Conservation (phyloP, 2,329 filamentous ascomycete species). For the Ambrosiella xylebori region DNA sequence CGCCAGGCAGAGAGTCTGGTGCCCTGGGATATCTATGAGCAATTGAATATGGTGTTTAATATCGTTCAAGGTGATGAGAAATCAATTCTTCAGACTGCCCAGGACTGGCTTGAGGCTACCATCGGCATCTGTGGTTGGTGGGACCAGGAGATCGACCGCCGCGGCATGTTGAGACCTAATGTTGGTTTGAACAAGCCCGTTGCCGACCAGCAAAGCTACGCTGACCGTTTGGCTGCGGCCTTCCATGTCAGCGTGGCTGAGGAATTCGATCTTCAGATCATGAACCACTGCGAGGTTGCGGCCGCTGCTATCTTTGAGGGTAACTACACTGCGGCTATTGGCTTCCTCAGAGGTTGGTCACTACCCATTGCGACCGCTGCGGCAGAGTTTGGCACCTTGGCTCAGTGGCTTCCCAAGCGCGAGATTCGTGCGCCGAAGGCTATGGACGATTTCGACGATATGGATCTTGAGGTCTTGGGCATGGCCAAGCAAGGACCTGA, state of each 20-base stretch:
- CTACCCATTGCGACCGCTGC: conserved; percentile 61
- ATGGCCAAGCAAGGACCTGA: conserved; percentile 42
- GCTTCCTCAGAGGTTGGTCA: conserved; percentile 63
- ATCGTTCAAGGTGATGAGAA: conserved; percentile 60
- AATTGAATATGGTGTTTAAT: conserved; percentile 61
- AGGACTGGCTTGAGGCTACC: conserved; percentile 86
- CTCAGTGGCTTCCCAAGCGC: conserved; percentile 58
- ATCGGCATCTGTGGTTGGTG: conserved; percentile 79
- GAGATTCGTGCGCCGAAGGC: conserved; percentile 36
- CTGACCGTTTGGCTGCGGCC: conserved; percentile 52
- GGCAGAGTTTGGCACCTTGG: conserved; percentile 68
- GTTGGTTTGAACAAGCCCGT: conserved; percentile 6
- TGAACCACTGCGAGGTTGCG: conserved; percentile 62
- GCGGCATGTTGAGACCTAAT: conserved; percentile 22
- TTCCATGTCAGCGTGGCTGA: conserved; percentile 52
- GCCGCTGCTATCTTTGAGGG: conserved; percentile 70
- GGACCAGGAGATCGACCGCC: conserved; percentile 70
- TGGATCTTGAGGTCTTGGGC: conserved; percentile 70
- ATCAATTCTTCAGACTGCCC: conserved; percentile 57
- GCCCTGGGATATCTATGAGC: conserved; percentile 81
- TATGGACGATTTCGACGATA: conserved; percentile 36
- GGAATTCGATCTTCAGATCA: conserved; percentile 60
- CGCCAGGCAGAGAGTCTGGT: conserved; percentile 71
- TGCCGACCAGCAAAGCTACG: conserved; percentile 40
- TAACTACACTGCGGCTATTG: conserved; percentile 58